These are phyloP conservation scores for Trichoderma brevicompactum DNA, from an alignment of 2,329 filamentous ascomycete genomes.

Conservation along the genomic window DNA sequence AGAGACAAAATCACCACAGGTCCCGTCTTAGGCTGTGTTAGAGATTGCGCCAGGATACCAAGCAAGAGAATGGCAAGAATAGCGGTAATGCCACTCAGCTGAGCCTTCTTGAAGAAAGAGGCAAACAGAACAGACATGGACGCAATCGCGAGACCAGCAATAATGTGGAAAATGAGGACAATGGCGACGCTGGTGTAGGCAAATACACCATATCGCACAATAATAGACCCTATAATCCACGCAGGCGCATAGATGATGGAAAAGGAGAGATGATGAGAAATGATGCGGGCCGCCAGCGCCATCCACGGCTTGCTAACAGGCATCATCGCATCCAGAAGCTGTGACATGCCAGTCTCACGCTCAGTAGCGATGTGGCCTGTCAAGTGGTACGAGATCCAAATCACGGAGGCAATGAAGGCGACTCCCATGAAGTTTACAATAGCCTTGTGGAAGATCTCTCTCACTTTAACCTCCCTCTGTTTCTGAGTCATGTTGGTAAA, in stretches of 20 bases:
- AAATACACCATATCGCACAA: slow-evolving; percentile 68
- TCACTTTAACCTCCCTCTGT: slow-evolving; percentile 68
- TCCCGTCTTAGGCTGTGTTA: slow-evolving; percentile 64
- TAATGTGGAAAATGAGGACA: slow-evolving; percentile 73
- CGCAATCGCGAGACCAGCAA: slow-evolving; percentile 75
- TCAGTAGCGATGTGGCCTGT: slow-evolving; percentile 85
- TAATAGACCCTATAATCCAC: slow-evolving; percentile 77
- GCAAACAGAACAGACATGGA: slow-evolving; percentile 82
- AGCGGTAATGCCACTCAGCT: slow-evolving; percentile 82
- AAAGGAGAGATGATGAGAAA: slow-evolving; percentile 81
- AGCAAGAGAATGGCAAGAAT: slow-evolving; percentile 75
- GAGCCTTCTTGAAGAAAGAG: slow-evolving; percentile 83
- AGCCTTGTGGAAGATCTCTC: slow-evolving; percentile 68
- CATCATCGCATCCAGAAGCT: slow-evolving; percentile 91
- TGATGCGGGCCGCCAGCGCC: slow-evolving; percentile 74
- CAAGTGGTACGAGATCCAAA: slow-evolving; percentile 84
- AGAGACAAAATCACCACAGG: slow-evolving; percentile 72
- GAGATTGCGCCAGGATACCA: slow-evolving; percentile 79
- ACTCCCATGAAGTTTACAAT: slow-evolving; percentile 79
- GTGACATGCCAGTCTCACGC: slow-evolving; percentile 83
- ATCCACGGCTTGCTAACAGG: slow-evolving; percentile 75
- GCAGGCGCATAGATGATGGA: slow-evolving; percentile 78
- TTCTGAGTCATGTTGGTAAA: slow-evolving; percentile 74
- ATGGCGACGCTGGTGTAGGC: slow-evolving; percentile 65
- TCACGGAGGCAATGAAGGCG: slow-evolving; percentile 76